phyloP scores from a whole-genome alignment of 768 basidiomycete species.

The Tubosaeta sp. region DNA sequence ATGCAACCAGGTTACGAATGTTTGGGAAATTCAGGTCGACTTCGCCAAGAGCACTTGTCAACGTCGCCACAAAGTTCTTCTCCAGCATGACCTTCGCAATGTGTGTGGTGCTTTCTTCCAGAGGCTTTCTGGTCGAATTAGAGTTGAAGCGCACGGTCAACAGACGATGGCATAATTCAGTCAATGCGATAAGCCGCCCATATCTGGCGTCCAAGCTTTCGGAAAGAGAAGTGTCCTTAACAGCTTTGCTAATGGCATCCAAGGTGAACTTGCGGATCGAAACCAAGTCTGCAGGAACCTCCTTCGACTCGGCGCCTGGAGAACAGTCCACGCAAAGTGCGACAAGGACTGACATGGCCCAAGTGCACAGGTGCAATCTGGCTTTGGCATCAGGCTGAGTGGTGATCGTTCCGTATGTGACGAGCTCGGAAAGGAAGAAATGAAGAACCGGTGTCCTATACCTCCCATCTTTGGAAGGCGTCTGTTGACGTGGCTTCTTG shows the following conservation, averaged over 20 bases:
- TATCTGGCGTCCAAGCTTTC: constrained; percentile 74
- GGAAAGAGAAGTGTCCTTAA: constrained; percentile 68
- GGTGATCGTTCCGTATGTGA: constrained; percentile 71
- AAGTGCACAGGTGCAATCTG: constrained; percentile 66
- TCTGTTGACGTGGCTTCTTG: constrained; percentile 51
- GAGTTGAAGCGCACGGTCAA: constrained; percentile 74
- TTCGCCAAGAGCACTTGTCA: constrained; percentile 86
- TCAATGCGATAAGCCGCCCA: constrained; percentile 80
- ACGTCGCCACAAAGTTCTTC: constrained; percentile 87
- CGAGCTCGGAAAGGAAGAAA: constrained; percentile 78
- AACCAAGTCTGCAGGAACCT: constrained; percentile 72
- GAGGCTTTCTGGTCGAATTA: constrained; percentile 44
- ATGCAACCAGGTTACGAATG: constrained; percentile 78
- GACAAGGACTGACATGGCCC: constrained; percentile 87
- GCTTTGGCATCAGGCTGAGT: constrained; percentile 54
- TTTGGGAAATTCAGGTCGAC: constrained; percentile 96
- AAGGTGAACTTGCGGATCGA: constrained; percentile 90
- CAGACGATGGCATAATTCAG: constrained; percentile 84
- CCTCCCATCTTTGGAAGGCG: constrained; percentile 67
- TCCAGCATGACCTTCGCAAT: constrained; percentile 98
- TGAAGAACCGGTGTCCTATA: constrained; percentile 64
- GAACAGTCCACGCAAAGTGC: constrained; percentile 89
- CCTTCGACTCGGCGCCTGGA: constrained; percentile 63
- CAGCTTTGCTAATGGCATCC: constrained; percentile 79
- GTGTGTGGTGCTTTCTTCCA: constrained; percentile 78